Conservation (phyloP, 768 basidiomycete genomes). For the Calvatia gigantea region DNA sequence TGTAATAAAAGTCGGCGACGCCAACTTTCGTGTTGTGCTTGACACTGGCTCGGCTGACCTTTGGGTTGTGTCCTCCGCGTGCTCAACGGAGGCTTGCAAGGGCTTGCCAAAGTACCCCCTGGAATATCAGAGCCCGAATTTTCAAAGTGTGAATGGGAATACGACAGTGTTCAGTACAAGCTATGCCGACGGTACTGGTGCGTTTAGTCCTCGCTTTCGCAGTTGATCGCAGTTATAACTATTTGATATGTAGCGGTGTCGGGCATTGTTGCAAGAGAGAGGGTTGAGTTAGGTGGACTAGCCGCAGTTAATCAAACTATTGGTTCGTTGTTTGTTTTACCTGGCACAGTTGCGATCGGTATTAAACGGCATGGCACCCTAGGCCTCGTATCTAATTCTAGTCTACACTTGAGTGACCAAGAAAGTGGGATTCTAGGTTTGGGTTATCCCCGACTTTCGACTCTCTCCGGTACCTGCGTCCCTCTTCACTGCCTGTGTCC, state of each 20-base stretch:
- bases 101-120: conserved; percentile 69
- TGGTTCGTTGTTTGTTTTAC: conserved; percentile 42
- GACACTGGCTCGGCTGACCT: conserved; percentile 76
- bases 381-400: conserved; percentile 63
- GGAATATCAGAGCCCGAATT: conserved; percentile 62
- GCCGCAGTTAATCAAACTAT: conserved; percentile 61
- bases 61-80: conserved; percentile 68
- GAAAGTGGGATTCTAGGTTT: conserved; percentile 73
- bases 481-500: not conserved
- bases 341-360: not conserved
- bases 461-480: conserved; percentile 40
- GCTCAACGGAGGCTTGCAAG: conserved; percentile 51
- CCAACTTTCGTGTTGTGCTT: conserved; percentile 64
- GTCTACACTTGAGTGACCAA: conserved; percentile 58
- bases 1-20: conserved; percentile 54
- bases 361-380: conserved; percentile 2
- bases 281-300: conserved; percentile 55
- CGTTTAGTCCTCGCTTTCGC: conserved; percentile 22
- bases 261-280: conserved; percentile 71
- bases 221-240: too few species aligned
- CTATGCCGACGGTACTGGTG: conserved; percentile 71
- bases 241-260: conserved; percentile 47
- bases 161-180: conserved; percentile 52
- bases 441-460: conserved; percentile 72
- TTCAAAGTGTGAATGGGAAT: conserved; percentile 57